Evolutionary conservation across 1,139 yeast genomes (phyloP).

Genomic region (Blastobotrys ciferrii): DNA sequence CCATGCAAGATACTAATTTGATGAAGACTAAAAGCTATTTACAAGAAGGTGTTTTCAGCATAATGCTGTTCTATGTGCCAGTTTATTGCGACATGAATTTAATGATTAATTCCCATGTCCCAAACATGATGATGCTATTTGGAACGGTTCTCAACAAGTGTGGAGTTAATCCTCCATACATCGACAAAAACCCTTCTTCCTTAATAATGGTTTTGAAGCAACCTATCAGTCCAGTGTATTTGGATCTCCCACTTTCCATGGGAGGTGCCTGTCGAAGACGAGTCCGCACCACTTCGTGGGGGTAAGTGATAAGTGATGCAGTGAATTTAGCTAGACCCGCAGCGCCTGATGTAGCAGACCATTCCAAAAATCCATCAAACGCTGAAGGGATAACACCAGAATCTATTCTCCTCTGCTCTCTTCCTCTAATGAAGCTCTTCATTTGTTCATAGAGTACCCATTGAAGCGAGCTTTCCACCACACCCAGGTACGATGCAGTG

Average conservation of each 20-base stretch:
- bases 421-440: conserved; percentile 65
- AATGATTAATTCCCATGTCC: conserved; percentile 96
- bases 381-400: conserved; percentile 47
- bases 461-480: conserved; percentile 88
- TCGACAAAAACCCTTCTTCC: conserved; percentile 88
- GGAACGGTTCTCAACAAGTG: conserved; percentile 97
- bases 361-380: conserved; percentile 69
- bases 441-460: conserved; percentile 97
- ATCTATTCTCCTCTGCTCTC: conserved; percentile 45
- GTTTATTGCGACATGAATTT: conserved; percentile 32
- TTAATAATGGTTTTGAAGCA: conserved; percentile 78
- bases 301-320: conserved; percentile 91
- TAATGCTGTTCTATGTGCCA: conserved; percentile 7
- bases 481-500: conserved; percentile 92
- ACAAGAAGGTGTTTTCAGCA: not conserved
- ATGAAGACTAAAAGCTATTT: not conserved
- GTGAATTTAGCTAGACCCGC: conserved; percentile 95
- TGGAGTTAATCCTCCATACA: conserved; percentile 98
- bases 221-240: conserved; percentile 86
- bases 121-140: conserved; percentile 96
- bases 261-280: conserved; percentile 90
- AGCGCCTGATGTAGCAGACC: conserved; percentile 96
- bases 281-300: conserved; percentile 96
- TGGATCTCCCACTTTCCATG: conserved; percentile 69
- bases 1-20: conserved; percentile 8